Percentiles rank a stretch among this genome's conserved stretches.
Evolutionary conservation across 257 asterid species (phyloP).

Genomic region (Lantana camara): DNA sequence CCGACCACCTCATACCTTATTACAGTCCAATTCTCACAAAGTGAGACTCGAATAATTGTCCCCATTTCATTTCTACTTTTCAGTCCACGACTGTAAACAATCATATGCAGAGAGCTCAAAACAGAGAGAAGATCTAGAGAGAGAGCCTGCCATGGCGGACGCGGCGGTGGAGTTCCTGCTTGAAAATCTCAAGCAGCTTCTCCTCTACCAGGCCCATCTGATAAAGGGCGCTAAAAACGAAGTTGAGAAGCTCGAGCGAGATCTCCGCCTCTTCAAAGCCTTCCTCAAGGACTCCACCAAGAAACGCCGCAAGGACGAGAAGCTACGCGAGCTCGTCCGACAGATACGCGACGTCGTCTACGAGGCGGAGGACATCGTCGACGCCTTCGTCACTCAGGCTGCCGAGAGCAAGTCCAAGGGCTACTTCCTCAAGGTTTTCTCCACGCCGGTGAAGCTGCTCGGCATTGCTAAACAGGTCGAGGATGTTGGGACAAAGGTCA

Average conservation of each 20-base stretch:
- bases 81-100: too few relatives aligned
- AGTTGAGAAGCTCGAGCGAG: conserved; percentile 17
- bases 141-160: conserved; percentile 35
- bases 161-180: conserved; percentile 45
- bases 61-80: too few relatives aligned
- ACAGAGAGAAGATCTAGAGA: background rate
- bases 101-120: too few relatives aligned
- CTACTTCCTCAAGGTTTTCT: conserved; percentile 14
- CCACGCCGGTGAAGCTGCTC: conserved; percentile 19
- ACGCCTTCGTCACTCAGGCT: conserved; percentile 25
- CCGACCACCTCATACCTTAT: too few relatives aligned
- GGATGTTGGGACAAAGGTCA: conserved; percentile 21
- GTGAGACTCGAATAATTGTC: too few relatives aligned
- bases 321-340: conserved; percentile 33
- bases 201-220: conserved; percentile 21
- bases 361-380: conserved; percentile 26
- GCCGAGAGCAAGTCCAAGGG: conserved; percentile 13
- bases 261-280: conserved; percentile 26
- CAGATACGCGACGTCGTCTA: conserved; percentile 36
- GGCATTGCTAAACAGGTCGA: conserved; percentile 36
- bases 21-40: too few relatives aligned
- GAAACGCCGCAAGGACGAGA: conserved; percentile 30
- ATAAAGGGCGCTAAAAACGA: conserved; percentile 9
- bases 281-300: conserved; percentile 21
- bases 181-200: conserved; percentile 38